These are phyloP conservation scores for Phoma sp. DNA, from an alignment of 2,329 filamentous ascomycete species.

Conservation along the genomic window DNA sequence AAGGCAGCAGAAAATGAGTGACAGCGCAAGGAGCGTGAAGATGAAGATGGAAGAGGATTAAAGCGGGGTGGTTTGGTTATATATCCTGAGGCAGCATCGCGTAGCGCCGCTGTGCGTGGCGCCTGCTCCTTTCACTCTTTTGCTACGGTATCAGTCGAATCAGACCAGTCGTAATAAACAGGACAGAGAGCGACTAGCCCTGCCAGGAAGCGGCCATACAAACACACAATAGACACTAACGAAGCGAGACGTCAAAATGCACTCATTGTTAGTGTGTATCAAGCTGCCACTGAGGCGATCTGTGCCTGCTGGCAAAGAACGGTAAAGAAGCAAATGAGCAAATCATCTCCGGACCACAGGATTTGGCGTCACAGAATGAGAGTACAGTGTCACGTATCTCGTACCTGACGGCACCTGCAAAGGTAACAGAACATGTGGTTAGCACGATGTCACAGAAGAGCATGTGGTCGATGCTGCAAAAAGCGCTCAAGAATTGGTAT, in stretches of 20 bases:
- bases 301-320: too few relatives aligned
- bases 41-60: conserved; percentile 5
- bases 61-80: conserved; percentile 12
- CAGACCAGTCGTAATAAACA: background rate
- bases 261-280: too few relatives aligned
- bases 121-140: conserved; percentile 2
- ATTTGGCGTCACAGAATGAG: background rate
- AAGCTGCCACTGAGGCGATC: too few relatives aligned
- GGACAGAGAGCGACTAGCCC: too few relatives aligned
- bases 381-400: conserved; percentile 9
- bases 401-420: conserved; percentile 5
- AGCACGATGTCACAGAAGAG: too few relatives aligned
- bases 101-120: background rate
- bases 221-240: too few relatives aligned
- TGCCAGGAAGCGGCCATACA: too few relatives aligned
- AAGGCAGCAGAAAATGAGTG: conserved; percentile 7
- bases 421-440: background rate
- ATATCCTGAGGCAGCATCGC: background rate
- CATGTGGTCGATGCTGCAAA: too few relatives aligned
- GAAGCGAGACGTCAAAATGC: too few relatives aligned
- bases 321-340: background rate
- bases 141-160: background rate
- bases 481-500: too few relatives aligned
- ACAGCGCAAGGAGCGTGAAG: conserved; percentile 14
- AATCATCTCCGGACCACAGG: too few relatives aligned